Percentiles rank a stretch among this genome's conserved stretches.
phyloP scores from a whole-genome alignment of 805 yeast genomes.

The Teunomyces pallodes region DNA sequence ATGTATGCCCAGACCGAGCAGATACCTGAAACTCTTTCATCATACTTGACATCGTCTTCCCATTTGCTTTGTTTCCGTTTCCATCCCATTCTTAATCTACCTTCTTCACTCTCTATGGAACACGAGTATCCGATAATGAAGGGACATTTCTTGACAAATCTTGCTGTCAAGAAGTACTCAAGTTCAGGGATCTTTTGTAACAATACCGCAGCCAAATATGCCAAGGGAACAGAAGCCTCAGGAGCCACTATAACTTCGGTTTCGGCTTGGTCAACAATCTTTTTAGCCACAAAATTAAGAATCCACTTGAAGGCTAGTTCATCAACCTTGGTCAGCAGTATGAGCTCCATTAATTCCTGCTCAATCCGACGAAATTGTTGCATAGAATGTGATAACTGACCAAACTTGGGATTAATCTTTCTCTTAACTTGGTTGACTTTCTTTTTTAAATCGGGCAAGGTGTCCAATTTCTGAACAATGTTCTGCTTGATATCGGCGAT shows the following conservation, averaged over 20 bases:
- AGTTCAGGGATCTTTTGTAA: constrained; percentile 50
- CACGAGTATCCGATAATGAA: constrained; percentile 80
- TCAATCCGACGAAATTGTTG: constrained; percentile 55
- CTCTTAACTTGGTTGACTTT: constrained; percentile 61
- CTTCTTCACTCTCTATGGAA: constrained; percentile 74
- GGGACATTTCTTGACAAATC: constrained; percentile 91
- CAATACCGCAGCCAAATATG: constrained; percentile 56
- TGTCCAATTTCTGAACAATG: constrained; percentile 54
- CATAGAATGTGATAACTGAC: constrained; percentile 78
- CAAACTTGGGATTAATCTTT: constrained; percentile 82
- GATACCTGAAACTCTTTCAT: constrained; percentile 87
- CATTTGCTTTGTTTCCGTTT: constrained; percentile 53
- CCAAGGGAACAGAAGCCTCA: constrained; percentile 76
- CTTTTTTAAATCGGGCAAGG: constrained; percentile 51
- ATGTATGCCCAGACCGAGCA: constrained; percentile 76
- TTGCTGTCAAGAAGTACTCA: constrained; percentile 60
- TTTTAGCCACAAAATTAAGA: constrained; percentile 79
- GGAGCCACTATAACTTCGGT: constrained; percentile 83
- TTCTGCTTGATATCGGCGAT: constrained; percentile 58
- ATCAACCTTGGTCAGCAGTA: constrained; percentile 47
- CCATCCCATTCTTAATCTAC: constrained; percentile 87
- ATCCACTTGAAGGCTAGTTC: constrained; percentile 67
- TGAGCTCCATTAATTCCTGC: constrained; percentile 47
- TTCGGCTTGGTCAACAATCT: constrained; percentile 87
- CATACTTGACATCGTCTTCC: constrained; percentile 66